Evolutionary conservation across 192 early-diverging fungal species (phyloP), one percentile per base, ranked within the genome.

Genomic region (Cetraspora pellucida): DNA sequence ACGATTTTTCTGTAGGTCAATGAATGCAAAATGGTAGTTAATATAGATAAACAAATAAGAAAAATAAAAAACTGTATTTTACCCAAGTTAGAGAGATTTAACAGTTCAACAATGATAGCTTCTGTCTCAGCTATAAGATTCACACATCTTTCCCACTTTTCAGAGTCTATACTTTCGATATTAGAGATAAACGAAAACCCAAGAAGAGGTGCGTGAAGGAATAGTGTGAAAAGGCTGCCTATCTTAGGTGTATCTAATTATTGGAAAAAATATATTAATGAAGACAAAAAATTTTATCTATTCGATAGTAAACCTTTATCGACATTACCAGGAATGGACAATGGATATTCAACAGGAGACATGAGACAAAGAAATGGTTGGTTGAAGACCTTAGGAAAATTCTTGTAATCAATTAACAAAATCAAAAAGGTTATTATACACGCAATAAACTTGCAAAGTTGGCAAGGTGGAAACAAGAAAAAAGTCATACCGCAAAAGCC

Each of bases 181-280:
- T 92, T 91, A 9, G 86, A 92, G 19, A 96, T 84, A 70, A 92
- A 95, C 23, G 91, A 90, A 75, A 99, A 96, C 0, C 93, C 97
- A 57, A 96, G 91, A 14, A 96, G 68, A 2, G 96, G 95, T 14
- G 92, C 90, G 81, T 97, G 94, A 70, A 99, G 82, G 77, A 99
- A 99, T 72, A 99, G 80, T 6, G 96, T 98, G 77, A 97, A 98
- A 14, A 98, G 87, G 81, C 91, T 92, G 45, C 97, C 97, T 5
- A 94, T 88, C 84, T 90, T 90, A 21, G 81, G 81, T 11, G 84
- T 86, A 47, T 87, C 85, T 85, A 72, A 9, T 27, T n/a, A 71
- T 43, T 5, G 21, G 50, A n/a, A 54, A 54, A 54, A 54, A 16
- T 4, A 54, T 0, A 54, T 19, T 54, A 54, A 54, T 54, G 5